These are phyloP conservation scores for Coprinellus aureogranulatus DNA, from an alignment of 768 basidiomycete genomes.

Conservation along the genomic window DNA sequence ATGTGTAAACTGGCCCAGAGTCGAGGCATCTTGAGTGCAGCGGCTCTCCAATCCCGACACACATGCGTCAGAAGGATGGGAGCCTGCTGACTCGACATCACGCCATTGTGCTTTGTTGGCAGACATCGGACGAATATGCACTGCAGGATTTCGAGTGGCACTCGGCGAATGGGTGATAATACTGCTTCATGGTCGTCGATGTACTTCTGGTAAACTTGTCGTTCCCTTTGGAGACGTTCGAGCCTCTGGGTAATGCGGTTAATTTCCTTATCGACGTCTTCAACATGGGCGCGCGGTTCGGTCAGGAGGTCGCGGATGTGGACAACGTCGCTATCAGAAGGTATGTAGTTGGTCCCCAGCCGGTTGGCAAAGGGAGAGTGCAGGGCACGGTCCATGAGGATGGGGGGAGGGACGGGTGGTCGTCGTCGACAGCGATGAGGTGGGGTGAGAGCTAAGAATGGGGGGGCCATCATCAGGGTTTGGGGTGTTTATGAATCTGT, in stretches of 20 bases:
- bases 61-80: conserved; percentile 14
- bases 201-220: neutral
- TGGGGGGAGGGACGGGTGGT: neutral
- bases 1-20: conserved; percentile 19
- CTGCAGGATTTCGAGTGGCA: conserved; percentile 17
- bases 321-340: neutral
- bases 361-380: neutral
- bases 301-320: neutral
- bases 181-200: conserved; percentile 13
- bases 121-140: conserved; percentile 18
- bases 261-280: conserved; percentile 10
- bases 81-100: conserved; percentile 9
- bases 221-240: conserved; percentile 5
- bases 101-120: conserved; percentile 11
- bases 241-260: conserved; percentile 3
- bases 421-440: neutral
- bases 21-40: conserved; percentile 11
- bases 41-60: conserved; percentile 16
- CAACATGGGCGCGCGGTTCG: neutral
- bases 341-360: conserved; percentile 1
- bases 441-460: neutral
- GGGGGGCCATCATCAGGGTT: conserved; percentile 2
- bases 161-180: conserved; percentile 12
- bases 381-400: neutral
- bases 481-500: conserved; percentile 7